phyloP scores from a whole-genome alignment of 1,284 basidiomycete genomes.

The Nidula niveotomentosa region DNA sequence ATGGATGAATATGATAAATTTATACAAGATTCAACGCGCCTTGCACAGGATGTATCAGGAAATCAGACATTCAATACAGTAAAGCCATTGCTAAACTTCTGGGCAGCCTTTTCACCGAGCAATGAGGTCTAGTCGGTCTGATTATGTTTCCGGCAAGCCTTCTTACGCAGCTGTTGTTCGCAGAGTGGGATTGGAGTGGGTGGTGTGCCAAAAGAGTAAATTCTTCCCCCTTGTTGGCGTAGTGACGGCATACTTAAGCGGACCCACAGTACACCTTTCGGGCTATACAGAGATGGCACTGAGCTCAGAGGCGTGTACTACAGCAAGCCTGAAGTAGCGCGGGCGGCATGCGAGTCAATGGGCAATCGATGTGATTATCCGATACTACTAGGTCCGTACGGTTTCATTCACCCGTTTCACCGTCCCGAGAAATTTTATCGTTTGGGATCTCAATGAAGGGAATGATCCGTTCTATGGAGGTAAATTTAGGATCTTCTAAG shows the following conservation, averaged over 20 bases:
- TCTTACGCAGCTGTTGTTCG: neutral
- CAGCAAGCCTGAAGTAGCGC: constrained; percentile 63
- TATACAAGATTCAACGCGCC: constrained; percentile 61
- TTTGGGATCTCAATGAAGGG: constrained; percentile 35
- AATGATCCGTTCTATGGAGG: constrained; percentile 86
- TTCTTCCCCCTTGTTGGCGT: neutral
- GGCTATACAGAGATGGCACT: constrained; percentile 77
- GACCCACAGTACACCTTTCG: constrained; percentile 63
- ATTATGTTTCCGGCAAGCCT: neutral
- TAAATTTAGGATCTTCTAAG: constrained; percentile 22
- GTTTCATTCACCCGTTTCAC: neutral
- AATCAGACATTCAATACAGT: constrained; percentile 81
- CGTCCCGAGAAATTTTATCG: constrained; percentile 1
- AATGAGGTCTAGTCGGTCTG: constrained; percentile 45
- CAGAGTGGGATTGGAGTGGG: constrained; percentile 79
- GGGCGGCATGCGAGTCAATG: constrained; percentile 66
- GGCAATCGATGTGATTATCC: constrained; percentile 76
- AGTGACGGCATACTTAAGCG: constrained; percentile 3
- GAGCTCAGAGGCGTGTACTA: constrained; percentile 82
- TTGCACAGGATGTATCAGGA: constrained; percentile 69
- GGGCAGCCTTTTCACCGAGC: constrained; percentile 79
- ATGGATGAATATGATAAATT: constrained; percentile 64
- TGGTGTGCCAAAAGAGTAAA: constrained; percentile 67
- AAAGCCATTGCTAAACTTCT: constrained; percentile 77
- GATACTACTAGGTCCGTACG: constrained; percentile 64